Evolutionary conservation across 495 filamentous ascomycete species (phyloP).

Genomic region (Venustampulla echinocandica): DNA sequence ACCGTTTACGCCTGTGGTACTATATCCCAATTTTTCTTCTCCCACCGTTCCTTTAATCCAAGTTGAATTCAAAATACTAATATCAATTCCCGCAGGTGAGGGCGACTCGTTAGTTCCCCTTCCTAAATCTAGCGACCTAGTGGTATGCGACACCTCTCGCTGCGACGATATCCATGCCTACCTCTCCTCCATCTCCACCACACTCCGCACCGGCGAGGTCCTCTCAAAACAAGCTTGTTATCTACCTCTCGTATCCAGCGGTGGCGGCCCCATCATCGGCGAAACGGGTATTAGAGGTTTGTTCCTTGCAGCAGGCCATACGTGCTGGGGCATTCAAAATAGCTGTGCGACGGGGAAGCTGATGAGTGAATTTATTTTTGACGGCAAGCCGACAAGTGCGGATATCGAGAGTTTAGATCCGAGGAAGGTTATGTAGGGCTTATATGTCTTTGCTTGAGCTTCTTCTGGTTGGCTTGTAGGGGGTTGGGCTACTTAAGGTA

Average conservation of each 20-base stretch:
- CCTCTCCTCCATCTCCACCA: conserved; percentile 65
- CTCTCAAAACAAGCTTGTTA: conserved; percentile 88
- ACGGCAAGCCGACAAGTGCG: conserved; percentile 69
- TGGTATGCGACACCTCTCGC: conserved; percentile 63
- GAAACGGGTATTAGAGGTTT: conserved; percentile 65
- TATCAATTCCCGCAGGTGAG: conserved; percentile 47
- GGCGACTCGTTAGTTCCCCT: conserved; percentile 70
- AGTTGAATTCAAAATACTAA: background rate
- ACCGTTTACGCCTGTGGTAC: conserved; percentile 82
- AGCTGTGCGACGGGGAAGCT: conserved; percentile 83
- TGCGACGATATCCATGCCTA: conserved; percentile 88
- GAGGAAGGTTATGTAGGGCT: conserved; percentile 25
- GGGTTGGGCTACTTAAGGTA: no score
- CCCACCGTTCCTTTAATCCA: background rate
- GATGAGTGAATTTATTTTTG: conserved; percentile 78
- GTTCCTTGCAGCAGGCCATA: conserved; percentile 83
- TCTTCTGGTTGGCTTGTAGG: no score
- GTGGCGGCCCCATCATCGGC: conserved; percentile 69
- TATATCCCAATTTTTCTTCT: background rate
- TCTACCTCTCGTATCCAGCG: conserved; percentile 59
- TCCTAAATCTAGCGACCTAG: conserved; percentile 66
- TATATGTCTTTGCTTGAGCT: no score
- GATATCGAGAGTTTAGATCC: conserved; percentile 65
- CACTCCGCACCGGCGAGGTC: conserved; percentile 67
- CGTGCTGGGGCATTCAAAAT: conserved; percentile 98